Conservation (phyloP, 352 stramenopile species). For the Phytopythium delawarense region DNA sequence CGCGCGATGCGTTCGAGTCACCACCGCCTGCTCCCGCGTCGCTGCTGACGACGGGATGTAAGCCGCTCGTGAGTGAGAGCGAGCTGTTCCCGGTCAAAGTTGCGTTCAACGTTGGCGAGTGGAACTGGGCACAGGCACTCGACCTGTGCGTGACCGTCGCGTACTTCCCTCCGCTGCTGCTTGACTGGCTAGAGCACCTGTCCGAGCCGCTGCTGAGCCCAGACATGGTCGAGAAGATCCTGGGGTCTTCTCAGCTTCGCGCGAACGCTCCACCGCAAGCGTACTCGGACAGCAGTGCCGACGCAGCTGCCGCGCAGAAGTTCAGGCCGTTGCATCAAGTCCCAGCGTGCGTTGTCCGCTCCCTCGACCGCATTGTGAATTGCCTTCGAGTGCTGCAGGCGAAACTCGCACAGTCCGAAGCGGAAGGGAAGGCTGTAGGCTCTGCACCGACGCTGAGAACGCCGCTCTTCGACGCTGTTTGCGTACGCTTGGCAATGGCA, state of each 20-base stretch:
- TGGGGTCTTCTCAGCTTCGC: slow-evolving; percentile 3
- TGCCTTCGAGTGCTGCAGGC: slow-evolving; percentile 40
- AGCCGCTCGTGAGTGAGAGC: slow-evolving; percentile 10
- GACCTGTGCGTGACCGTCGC: slow-evolving; percentile 18
- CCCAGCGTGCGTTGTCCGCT: slow-evolving; percentile 40
- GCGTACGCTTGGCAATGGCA: slow-evolving; percentile 52
- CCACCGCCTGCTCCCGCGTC: background rate
- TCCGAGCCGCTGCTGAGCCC: slow-evolving; percentile 41
- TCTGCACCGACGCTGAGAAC: slow-evolving; percentile 4
- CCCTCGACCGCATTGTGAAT: slow-evolving; percentile 59
- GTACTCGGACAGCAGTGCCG: slow-evolving; percentile 15
- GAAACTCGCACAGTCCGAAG: slow-evolving; percentile 21
- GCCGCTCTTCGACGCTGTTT: slow-evolving; percentile 43
- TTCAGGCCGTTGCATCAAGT: slow-evolving; percentile 55
- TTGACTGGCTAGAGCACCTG: slow-evolving; percentile 83
- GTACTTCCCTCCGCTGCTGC: slow-evolving; percentile 43
- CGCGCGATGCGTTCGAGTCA: slow-evolving; percentile 8
- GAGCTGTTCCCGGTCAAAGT: slow-evolving; percentile 70
- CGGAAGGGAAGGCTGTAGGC: slow-evolving; percentile 1
- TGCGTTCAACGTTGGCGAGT: slow-evolving; percentile 69
- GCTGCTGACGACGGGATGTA: slow-evolving; percentile 1
- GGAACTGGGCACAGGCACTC: slow-evolving; percentile 49
- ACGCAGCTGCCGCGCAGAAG: slow-evolving; percentile 6
- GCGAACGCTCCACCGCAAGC: slow-evolving; percentile 13
- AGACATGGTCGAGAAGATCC: slow-evolving; percentile 27